Evolutionary conservation across 2,329 filamentous ascomycete genomes (phyloP).

Genomic region (Stagonosporopsis rhizophila): DNA sequence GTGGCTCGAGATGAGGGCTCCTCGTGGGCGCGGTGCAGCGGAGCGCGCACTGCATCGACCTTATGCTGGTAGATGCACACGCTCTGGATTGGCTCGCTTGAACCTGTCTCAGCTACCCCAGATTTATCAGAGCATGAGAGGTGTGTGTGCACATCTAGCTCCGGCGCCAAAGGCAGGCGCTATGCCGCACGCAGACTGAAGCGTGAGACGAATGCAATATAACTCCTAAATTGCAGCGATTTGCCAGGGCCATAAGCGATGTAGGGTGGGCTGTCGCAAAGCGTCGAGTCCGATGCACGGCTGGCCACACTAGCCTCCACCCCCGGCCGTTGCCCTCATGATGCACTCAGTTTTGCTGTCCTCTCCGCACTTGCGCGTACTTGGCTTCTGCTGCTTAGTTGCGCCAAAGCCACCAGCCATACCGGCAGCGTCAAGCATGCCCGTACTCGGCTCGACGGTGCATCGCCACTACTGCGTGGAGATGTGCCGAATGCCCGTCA

Average conservation of each 20-base stretch:
- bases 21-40: slow-evolving; percentile 23
- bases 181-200: slow-evolving; percentile 19
- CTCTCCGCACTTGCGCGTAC: slow-evolving; percentile 19
- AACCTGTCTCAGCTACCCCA: slow-evolving; percentile 35
- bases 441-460: slow-evolving; percentile 18
- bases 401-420: slow-evolving; percentile 7
- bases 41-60: slow-evolving; percentile 17
- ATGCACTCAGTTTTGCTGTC: slow-evolving; percentile 24
- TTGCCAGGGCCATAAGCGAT: slow-evolving; percentile 25
- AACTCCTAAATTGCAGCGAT: slow-evolving; percentile 30
- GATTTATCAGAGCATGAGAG: slow-evolving; percentile 33
- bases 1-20: slow-evolving; percentile 21
- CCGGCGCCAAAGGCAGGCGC: slow-evolving; percentile 31
- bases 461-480: slow-evolving; percentile 24
- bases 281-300: slow-evolving; percentile 6
- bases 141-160: slow-evolving; percentile 25
- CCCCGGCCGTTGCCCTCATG: slow-evolving; percentile 25
- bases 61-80: slow-evolving; percentile 15
- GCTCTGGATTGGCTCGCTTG: slow-evolving; percentile 35
- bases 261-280: slow-evolving; percentile 20
- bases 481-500: slow-evolving; percentile 42
- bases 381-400: slow-evolving; percentile 16
- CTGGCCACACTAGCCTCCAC: slow-evolving; percentile 18
- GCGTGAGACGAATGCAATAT: slow-evolving; percentile 36
- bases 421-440: slow-evolving; percentile 3